Evolutionary conservation across 805 yeast species (phyloP).

Genomic region (Starmera dryadoides): DNA sequence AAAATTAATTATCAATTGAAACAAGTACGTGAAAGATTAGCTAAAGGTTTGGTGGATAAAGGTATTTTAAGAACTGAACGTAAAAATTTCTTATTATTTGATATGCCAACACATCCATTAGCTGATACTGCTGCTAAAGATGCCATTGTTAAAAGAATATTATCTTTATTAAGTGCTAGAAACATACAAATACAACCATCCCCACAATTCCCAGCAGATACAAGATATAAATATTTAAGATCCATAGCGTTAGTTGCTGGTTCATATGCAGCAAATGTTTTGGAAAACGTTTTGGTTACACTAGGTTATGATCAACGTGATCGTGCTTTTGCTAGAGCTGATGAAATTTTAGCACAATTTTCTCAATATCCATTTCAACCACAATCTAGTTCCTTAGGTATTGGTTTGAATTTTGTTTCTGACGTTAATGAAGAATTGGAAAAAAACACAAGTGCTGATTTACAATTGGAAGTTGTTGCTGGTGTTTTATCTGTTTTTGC

Average conservation of each 20-base stretch:
- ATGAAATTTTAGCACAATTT: slow-evolving; percentile 75
- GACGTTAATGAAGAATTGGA: slow-evolving; percentile 38
- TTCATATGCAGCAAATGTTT: slow-evolving; percentile 91
- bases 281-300: slow-evolving; percentile 77
- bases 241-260: slow-evolving; percentile 80
- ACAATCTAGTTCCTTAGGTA: slow-evolving; percentile 53
- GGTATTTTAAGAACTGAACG: slow-evolving; percentile 94
- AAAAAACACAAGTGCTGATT: slow-evolving; percentile 35
- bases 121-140: slow-evolving; percentile 84
- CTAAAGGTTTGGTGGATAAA: slow-evolving; percentile 95
- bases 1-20: slow-evolving; percentile 93
- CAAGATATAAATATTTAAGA: slow-evolving; percentile 66
- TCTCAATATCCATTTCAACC: slow-evolving; percentile 79
- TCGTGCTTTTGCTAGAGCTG: slow-evolving; percentile 89
- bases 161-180: slow-evolving; percentile 64
- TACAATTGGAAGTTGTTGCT: slow-evolving; percentile 82
- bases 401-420: slow-evolving; percentile 59
- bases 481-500: slow-evolving; percentile 88
- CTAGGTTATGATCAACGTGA: slow-evolving; percentile 85
- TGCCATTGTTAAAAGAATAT: slow-evolving; percentile 63
- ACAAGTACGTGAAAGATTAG: slow-evolving; percentile 93
- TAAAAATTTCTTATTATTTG: slow-evolving; percentile 88
- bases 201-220: slow-evolving; percentile 60
- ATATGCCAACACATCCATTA: slow-evolving; percentile 98
- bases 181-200: slow-evolving; percentile 51